phyloP scores from a whole-genome alignment of 2,329 filamentous ascomycete genomes.

The Stachybotrys echinatus region DNA sequence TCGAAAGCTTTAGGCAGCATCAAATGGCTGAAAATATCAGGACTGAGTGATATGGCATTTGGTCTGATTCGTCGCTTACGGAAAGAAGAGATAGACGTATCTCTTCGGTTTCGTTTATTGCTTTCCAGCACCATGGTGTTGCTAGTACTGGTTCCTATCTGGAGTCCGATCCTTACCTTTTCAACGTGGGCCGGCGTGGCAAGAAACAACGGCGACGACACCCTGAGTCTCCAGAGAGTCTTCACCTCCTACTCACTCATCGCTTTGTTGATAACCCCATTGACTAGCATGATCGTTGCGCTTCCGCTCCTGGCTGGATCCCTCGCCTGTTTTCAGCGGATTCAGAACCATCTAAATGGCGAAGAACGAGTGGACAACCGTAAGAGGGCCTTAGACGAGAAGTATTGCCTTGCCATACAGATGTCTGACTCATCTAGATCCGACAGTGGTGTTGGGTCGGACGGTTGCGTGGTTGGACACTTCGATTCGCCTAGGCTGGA shows the following conservation, averaged over 20 bases:
- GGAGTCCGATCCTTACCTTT: slow-evolving; percentile 14
- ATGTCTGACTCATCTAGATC: neutral
- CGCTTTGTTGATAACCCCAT: slow-evolving; percentile 13
- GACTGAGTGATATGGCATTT: slow-evolving; percentile 33
- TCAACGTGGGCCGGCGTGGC: slow-evolving; percentile 11
- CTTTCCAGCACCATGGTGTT: slow-evolving; percentile 10
- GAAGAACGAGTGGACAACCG: slow-evolving; percentile 11
- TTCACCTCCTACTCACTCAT: slow-evolving; percentile 14
- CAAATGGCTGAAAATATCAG: slow-evolving; percentile 46
- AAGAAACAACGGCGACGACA: neutral
- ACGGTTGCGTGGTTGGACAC: neutral
- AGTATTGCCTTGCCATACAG: neutral
- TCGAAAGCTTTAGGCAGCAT: slow-evolving; percentile 41
- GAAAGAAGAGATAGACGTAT: slow-evolving; percentile 12
- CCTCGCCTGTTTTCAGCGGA: slow-evolving; percentile 15
- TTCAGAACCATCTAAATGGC: slow-evolving; percentile 17
- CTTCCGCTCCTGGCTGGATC: slow-evolving; percentile 12
- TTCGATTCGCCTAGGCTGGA: neutral
- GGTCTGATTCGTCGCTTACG: slow-evolving; percentile 12
- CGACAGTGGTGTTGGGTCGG: neutral
- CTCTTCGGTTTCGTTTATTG: slow-evolving; percentile 14
- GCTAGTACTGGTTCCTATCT: slow-evolving; percentile 11
- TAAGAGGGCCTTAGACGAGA: neutral
- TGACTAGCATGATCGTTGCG: slow-evolving; percentile 12
- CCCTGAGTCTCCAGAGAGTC: slow-evolving; percentile 8